Percentiles rank a stretch among this genome's conserved stretches.
Conservation (phyloP, 2,329 filamentous ascomycete genomes). For the Bretziella fagacearum region DNA sequence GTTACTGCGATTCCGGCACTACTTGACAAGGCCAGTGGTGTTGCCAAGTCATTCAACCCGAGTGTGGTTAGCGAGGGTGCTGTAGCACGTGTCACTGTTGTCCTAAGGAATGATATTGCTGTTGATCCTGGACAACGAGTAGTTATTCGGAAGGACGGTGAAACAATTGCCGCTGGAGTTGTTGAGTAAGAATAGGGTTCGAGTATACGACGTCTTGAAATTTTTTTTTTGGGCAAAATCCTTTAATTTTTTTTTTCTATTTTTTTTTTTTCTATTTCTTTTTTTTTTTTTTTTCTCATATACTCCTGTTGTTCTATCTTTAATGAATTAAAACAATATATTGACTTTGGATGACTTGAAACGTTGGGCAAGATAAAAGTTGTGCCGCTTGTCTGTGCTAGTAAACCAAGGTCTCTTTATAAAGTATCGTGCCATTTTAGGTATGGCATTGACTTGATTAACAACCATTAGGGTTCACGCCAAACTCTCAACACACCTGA, state of each 20-base stretch:
- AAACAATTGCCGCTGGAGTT: conserved; percentile 75
- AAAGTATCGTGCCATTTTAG: too few species aligned
- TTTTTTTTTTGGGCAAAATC: too few species aligned
- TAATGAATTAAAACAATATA: too few species aligned
- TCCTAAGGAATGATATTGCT: conserved; percentile 56
- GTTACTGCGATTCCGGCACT: conserved; percentile 56
- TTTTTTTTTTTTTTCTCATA: too few species aligned
- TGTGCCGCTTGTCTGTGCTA: too few species aligned
- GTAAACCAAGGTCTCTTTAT: too few species aligned
- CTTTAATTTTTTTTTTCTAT: not conserved
- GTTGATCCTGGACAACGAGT: conserved; percentile 66
- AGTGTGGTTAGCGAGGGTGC: conserved; percentile 64
- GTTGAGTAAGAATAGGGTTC: conserved; percentile 42
- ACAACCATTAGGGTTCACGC: not conserved
- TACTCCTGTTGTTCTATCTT: too few species aligned
- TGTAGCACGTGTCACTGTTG: conserved; percentile 61
- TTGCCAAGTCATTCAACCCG: conserved; percentile 65
- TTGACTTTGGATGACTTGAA: conserved; percentile 1
- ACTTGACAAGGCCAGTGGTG: conserved; percentile 63
- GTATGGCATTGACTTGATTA: too few species aligned
- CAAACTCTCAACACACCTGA: too few species aligned
- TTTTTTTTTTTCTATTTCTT: not conserved
- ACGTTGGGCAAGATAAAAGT: not conserved
- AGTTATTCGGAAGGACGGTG: conserved; percentile 62
- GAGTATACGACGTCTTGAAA: too few species aligned